Evolutionary conservation across 768 basidiomycete species (phyloP).

Genomic region (Hygrophoropsis aurantiaca): DNA sequence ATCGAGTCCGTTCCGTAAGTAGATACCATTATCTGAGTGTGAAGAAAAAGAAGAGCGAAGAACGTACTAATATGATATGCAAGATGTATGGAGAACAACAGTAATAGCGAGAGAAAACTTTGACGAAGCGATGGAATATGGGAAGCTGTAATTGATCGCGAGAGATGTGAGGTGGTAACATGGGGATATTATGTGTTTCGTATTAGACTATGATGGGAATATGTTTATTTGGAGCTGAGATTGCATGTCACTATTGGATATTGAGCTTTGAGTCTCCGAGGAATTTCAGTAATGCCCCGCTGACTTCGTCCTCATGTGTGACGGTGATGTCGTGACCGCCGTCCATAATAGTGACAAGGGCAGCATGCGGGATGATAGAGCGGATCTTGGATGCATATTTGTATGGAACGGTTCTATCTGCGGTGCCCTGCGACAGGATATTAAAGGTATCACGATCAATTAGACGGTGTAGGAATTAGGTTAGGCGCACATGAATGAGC

Average conservation of each 20-base stretch:
- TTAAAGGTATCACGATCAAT: too few species aligned
- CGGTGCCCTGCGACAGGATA: constrained; percentile 23
- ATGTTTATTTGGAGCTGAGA: constrained; percentile 7
- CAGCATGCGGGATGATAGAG: constrained; percentile 25
- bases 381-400: constrained; percentile 30
- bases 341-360: constrained; percentile 26
- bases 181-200: background rate
- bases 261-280: constrained; percentile 5
- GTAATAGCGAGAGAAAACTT: background rate
- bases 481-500: constrained; percentile 59
- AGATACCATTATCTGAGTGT: background rate
- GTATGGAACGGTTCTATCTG: constrained; percentile 33
- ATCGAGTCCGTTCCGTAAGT: too few species aligned
- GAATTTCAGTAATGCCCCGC: constrained; percentile 24
- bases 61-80: background rate
- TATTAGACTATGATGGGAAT: background rate
- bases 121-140: too few species aligned
- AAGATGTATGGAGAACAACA: background rate
- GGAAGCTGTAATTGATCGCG: background rate
- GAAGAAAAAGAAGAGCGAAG: background rate
- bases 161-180: background rate
- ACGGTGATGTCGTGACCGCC: constrained; percentile 32
- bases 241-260: background rate
- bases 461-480: too few species aligned
- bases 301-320: constrained; percentile 32